Conservation (phyloP, 768 basidiomycete genomes). For the Brasilioporus rufonigricans region DNA sequence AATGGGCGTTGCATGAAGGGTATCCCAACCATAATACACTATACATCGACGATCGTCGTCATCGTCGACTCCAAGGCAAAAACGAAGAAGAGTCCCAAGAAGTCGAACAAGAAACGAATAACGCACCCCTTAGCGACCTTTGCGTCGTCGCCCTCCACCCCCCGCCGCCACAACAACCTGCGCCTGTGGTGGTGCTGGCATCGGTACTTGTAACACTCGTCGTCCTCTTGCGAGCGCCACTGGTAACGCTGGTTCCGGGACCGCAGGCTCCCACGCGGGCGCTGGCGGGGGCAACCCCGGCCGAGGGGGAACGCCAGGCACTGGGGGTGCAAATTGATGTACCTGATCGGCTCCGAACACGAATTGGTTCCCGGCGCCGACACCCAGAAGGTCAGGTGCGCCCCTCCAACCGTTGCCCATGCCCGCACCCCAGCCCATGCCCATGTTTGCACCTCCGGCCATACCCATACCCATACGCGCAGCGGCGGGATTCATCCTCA, state of each 20-base stretch:
- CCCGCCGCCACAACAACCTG: constrained; percentile 3
- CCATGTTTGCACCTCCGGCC: not conserved
- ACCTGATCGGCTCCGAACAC: constrained; percentile 18
- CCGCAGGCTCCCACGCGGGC: not conserved
- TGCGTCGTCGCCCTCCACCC: constrained; percentile 8
- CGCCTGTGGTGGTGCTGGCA: not conserved
- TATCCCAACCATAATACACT: not conserved
- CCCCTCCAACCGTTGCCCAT: not conserved
- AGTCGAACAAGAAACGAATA: not conserved
- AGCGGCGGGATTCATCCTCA: not conserved
- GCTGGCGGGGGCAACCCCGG: not conserved
- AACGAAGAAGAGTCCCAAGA: not conserved
- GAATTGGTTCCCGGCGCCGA: constrained; percentile 1
- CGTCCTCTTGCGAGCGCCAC: not conserved
- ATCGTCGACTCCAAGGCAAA: not conserved
- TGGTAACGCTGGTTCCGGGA: not conserved
- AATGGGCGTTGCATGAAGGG: not conserved
- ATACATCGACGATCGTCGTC: not conserved
- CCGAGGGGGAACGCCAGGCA: not conserved
- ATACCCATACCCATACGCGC: not conserved
- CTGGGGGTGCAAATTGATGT: constrained; percentile 9
- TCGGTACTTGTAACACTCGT: not conserved
- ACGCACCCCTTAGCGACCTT: constrained; percentile 1
- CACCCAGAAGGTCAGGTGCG: not conserved
- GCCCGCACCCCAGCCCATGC: not conserved